Percentiles rank a stretch among this genome's conserved stretches.
Evolutionary conservation across 805 yeast genomes (phyloP).

Genomic region (Suhomyces sp.): DNA sequence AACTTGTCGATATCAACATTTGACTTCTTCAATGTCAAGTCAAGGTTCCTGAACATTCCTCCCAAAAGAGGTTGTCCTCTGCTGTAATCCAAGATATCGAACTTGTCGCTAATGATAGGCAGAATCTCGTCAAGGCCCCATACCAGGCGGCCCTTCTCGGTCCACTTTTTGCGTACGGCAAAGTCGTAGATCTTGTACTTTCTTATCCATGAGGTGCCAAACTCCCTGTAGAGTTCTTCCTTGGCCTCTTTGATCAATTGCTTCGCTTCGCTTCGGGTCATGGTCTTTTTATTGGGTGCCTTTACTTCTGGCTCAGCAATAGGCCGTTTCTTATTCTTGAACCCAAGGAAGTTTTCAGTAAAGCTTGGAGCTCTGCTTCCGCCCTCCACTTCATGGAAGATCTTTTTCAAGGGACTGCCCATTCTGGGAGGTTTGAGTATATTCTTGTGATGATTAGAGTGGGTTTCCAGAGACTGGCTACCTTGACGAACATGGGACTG

Average conservation of each 20-base stretch:
- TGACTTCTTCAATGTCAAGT: slow-evolving; percentile 27
- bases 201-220: slow-evolving; percentile 34
- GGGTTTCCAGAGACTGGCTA: neutral
- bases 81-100: slow-evolving; percentile 31
- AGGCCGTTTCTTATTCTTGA: neutral
- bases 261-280: slow-evolving; percentile 20
- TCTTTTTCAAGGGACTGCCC: neutral
- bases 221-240: slow-evolving; percentile 21
- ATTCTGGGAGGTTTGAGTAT: neutral
- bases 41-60: slow-evolving; percentile 27
- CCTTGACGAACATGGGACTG: neutral
- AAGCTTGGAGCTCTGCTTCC: neutral
- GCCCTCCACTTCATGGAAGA: neutral
- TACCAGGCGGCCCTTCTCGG: slow-evolving; percentile 18
- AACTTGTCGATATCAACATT: slow-evolving; percentile 37
- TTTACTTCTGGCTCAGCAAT: neutral
- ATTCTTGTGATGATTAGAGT: neutral
- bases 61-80: slow-evolving; percentile 34
- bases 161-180: slow-evolving; percentile 25
- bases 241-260: slow-evolving; percentile 24
- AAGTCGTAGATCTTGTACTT: slow-evolving; percentile 26
- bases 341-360: neutral
- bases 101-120: slow-evolving; percentile 29
- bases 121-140: slow-evolving; percentile 37
- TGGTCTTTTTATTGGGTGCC: neutral